Percentiles rank a stretch among this genome's conserved stretches.
phyloP scores from a whole-genome alignment of 169 alveolate genomes.

The Ichthyophthirius multifiliis region DNA sequence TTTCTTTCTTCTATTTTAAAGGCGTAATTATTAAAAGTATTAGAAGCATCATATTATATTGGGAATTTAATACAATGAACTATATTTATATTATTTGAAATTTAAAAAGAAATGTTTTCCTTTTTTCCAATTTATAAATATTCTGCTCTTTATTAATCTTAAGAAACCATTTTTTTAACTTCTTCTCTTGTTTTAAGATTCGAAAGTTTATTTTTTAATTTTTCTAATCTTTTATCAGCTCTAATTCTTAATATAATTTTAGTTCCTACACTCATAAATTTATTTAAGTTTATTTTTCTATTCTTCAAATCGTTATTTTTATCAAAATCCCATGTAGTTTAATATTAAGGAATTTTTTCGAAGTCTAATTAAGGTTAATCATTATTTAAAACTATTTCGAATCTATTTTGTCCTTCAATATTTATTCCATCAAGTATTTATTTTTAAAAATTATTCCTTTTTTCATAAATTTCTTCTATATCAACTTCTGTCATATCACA shows the following conservation, averaged over 20 bases:
- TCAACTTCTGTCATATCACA: conserved; percentile 62
- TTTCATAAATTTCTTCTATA: conserved; percentile 26
- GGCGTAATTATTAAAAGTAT: conserved; percentile 4
- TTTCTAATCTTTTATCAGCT: conserved; percentile 34
- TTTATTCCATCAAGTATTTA: background rate
- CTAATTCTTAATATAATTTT: conserved; percentile 32
- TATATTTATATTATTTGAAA: conserved; percentile 10
- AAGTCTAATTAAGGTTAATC: background rate
- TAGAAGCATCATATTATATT: conserved; percentile 22
- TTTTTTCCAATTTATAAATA: conserved; percentile 42
- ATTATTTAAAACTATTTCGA: too few relatives aligned
- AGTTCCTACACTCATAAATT: conserved; percentile 24
- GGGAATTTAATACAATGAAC: conserved; percentile 18
- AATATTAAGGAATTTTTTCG: background rate
- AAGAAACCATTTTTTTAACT: conserved; percentile 23
- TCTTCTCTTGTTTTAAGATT: conserved; percentile 30
- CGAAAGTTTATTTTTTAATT: conserved; percentile 11
- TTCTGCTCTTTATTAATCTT: conserved; percentile 41
- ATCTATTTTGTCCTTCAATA: conserved; percentile 27
- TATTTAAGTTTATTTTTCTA: background rate
- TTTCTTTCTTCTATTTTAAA: conserved; percentile 41
- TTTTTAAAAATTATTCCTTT: conserved; percentile 43
- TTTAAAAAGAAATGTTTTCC: conserved; percentile 33
- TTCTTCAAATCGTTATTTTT: conserved; percentile 29
- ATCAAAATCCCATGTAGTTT: conserved; percentile 38